A percentile compares a stretch with the other conserved stretches of the same genome.
Evolutionary conservation across 2,329 filamentous ascomycete genomes (phyloP).

Genomic region (Nannizziopsis barbatae): DNA sequence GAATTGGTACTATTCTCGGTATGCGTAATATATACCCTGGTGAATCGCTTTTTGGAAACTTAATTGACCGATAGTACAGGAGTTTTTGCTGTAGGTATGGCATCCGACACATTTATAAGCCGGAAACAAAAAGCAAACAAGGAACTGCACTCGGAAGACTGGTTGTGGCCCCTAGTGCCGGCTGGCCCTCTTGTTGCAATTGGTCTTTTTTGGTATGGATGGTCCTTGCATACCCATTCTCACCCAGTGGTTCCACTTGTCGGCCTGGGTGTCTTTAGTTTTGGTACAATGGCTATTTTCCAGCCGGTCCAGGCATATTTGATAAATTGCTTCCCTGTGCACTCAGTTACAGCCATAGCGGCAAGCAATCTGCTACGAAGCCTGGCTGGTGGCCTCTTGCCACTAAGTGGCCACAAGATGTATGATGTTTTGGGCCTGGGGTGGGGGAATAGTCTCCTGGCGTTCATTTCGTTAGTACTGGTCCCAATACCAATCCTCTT

Average conservation of each 20-base stretch:
- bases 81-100: too few relatives aligned
- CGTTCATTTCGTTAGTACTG: slow-evolving; percentile 36
- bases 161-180: slow-evolving; percentile 11
- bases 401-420: slow-evolving; percentile 38
- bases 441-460: slow-evolving; percentile 52
- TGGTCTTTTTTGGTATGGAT: slow-evolving; percentile 19
- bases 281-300: slow-evolving; percentile 6
- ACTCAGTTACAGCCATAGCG: slow-evolving; percentile 35
- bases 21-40: too few relatives aligned
- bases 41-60: too few relatives aligned
- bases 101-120: too few relatives aligned
- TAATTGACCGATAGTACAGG: too few relatives aligned
- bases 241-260: slow-evolving; percentile 43
- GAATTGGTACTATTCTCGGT: slow-evolving; percentile 10
- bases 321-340: slow-evolving; percentile 40
- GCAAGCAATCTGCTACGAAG: slow-evolving; percentile 43
- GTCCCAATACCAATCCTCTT: slow-evolving; percentile 35
- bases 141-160: slow-evolving; percentile 26
- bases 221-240: slow-evolving; percentile 23
- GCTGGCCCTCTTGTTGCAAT: slow-evolving; percentile 7
- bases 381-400: slow-evolving; percentile 46
- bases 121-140: slow-evolving; percentile 18
- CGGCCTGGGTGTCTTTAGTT: not conserved
- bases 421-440: slow-evolving; percentile 52
- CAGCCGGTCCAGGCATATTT: slow-evolving; percentile 23